Percentiles rank a stretch among this genome's conserved stretches.
phyloP scores from a whole-genome alignment of 2,329 filamentous ascomycete genomes.

The Ophiognomonia clavigignenti-juglandacearum region DNA sequence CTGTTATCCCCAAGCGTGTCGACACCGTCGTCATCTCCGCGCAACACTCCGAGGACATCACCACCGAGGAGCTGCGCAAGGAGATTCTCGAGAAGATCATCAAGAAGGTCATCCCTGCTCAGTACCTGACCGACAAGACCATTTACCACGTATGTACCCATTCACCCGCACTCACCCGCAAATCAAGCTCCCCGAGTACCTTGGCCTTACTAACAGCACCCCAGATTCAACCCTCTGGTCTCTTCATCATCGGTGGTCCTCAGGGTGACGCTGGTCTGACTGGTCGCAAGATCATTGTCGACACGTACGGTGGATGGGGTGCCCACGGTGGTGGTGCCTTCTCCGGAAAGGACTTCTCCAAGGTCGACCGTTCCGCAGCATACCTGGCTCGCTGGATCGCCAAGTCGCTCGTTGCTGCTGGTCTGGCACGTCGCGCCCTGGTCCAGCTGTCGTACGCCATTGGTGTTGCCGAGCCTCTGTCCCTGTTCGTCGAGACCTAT shows the following conservation, averaged over 20 bases:
- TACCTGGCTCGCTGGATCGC: slow-evolving; percentile 98
- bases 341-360: slow-evolving; percentile 99
- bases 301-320: slow-evolving; percentile 99
- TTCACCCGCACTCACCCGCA: too few species aligned
- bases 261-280: slow-evolving; percentile 99
- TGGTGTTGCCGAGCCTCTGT: slow-evolving; percentile 95
- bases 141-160: slow-evolving; percentile 80
- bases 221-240: slow-evolving; percentile 89
- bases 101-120: slow-evolving; percentile 83
- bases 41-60: slow-evolving; percentile 83
- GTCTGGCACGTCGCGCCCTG: slow-evolving; percentile 84
- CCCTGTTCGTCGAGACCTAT: slow-evolving; percentile 96
- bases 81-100: slow-evolving; percentile 93
- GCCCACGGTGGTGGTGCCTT: slow-evolving; percentile 99
- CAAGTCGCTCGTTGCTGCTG: slow-evolving; percentile 90
- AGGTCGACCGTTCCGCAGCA: slow-evolving; percentile 97
- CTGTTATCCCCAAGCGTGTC: slow-evolving; percentile 85
- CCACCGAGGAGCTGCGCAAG: slow-evolving; percentile 83
- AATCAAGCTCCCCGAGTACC: too few species aligned
- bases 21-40: slow-evolving; percentile 97
- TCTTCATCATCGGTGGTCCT: slow-evolving; percentile 98
- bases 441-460: slow-evolving; percentile 99
- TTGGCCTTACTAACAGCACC: slow-evolving; percentile 13
- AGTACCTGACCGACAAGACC: slow-evolving; percentile 90
- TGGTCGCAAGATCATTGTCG: slow-evolving; percentile 98